Base-by-base conservation (phyloP, 2,329 filamentous ascomycete species). In the Stagonosporopsis chrysanthemi region DNA sequence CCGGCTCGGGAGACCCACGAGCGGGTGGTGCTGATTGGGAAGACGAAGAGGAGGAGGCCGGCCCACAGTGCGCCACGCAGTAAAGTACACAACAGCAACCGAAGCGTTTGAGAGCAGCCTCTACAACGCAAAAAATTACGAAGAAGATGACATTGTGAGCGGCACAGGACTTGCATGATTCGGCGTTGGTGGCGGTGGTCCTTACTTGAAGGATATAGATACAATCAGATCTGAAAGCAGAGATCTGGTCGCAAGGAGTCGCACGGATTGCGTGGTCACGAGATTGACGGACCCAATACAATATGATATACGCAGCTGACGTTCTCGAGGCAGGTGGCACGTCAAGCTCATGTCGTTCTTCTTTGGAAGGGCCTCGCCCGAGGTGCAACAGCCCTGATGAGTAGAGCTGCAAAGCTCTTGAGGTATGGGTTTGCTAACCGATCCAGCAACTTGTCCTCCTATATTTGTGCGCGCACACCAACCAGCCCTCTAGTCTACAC, bases 11-110 rank as follows among this genome's bases (percentile, higher is more conserved):
- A 52, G 89, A 91, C 69, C 86, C 88, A 17, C 80, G 88, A 52
- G 87, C 83, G 42, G 86, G 82, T 17, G 83, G 82, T 58, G 86
- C 85, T 12, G 91, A 89, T 84, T 88, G 90, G 78, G 88, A 90
- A 24, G 89, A 89, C 2, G 87, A 86, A 0, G 87, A 80, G 15
- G 87, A 78, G 15, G 80, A 78, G 23, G 79, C 83, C 5, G 86
- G 83, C 38, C 82, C 89, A 26, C 90, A 93, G 75, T 93, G 90
- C 71, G 86, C 88, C 61, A 86, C 88, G 55, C 89, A 91, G 81
- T 91, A 86, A 65, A 17, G 17, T 22, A 6, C n/a, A 12, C 9
- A 11, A 1, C 36, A 39, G 36, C 17, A 39, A 39, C 19, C 19
- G 17, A 39, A 22, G 9, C 19, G 19, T 22, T 39, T 12, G 36